Base-by-base conservation (phyloP, 2,329 filamentous ascomycete species). In the Stagonosporopsis rhizophila region DNA sequence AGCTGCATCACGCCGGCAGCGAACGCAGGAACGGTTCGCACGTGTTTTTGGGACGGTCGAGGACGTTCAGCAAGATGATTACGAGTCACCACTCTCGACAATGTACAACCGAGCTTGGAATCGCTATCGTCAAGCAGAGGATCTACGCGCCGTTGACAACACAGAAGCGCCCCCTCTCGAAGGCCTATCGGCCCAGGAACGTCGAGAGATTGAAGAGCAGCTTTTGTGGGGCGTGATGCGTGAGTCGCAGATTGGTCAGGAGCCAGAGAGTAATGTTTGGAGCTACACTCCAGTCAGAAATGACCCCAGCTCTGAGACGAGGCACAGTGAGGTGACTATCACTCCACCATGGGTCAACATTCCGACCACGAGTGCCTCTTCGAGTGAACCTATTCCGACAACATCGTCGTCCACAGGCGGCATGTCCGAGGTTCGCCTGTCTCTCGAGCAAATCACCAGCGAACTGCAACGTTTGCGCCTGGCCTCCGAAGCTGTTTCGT, bases 1-100 rank as follows among this genome's bases (percentile, higher is more conserved):
- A 28, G 51, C 62, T 37, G 64, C 67, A 28, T 52, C 58, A 5
- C 61, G 53, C 32, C 35, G 66, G 7, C 67, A 70, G 40, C 66
- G 69, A 19, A 64, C 67, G 2, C 58, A 65, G 37, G 72, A 75
- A 40, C 62, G 69, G 17, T 64, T 72, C 17, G 58, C 56, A 5
- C 71, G 79, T 9, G 63, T 81, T 0, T 82, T 81, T 55, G 80
- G 80, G 14, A 77, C 77, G 0, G 67, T 79, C 11, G 80, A 82
- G 58, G 79, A 82, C 11, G 71, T 82, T 47, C 68, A 78, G n/a
- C 75, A 73, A 3, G 79, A 80, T 3, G 75, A 79, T 28, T 82
- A 82, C 59, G 75, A 79, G 52, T 80, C 77, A n/a, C 80, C 80
- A 0, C 77, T 82, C 12, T 75, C 78, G 17, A 73, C 74, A 56